Conservation (phyloP, 169 alveolate species). For the Cryptosporidium tyzzeri region DNA sequence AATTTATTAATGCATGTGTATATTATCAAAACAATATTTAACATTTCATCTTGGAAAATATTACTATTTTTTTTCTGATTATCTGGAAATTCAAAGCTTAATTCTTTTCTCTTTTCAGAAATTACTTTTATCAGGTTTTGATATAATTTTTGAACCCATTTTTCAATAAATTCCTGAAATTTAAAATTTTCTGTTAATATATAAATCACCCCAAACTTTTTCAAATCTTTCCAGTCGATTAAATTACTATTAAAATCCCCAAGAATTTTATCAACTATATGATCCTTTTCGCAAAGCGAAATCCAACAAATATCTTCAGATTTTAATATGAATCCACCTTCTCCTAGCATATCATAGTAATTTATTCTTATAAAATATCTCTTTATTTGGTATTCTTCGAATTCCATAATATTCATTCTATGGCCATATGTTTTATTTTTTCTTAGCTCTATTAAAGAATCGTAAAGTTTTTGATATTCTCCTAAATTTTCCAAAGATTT, state of each 20-base stretch:
- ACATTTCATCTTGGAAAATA: neutral
- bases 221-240: conserved; percentile 37
- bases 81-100: conserved; percentile 14
- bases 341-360: conserved; percentile 2
- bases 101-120: conserved; percentile 42
- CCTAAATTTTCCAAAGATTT: neutral
- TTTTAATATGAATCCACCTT: neutral
- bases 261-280: conserved; percentile 30
- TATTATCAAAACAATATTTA: conserved; percentile 23
- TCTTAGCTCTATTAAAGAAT: conserved; percentile 18
- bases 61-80: neutral
- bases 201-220: conserved; percentile 25
- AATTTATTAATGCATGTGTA: conserved; percentile 47
- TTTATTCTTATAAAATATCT: conserved; percentile 28
- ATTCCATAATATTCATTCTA: conserved; percentile 20
- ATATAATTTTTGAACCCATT: conserved; percentile 56
- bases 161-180: conserved; percentile 48
- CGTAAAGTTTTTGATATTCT: conserved; percentile 2
- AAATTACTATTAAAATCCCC: neutral
- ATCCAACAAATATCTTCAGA: conserved; percentile 76
- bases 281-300: conserved; percentile 30
- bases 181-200: neutral
- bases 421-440: neutral
- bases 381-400: conserved; percentile 52
- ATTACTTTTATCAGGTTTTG: conserved; percentile 8